These are phyloP conservation scores for Didymella sp. DNA, from an alignment of 2,329 filamentous ascomycete species.

Conservation along the genomic window DNA sequence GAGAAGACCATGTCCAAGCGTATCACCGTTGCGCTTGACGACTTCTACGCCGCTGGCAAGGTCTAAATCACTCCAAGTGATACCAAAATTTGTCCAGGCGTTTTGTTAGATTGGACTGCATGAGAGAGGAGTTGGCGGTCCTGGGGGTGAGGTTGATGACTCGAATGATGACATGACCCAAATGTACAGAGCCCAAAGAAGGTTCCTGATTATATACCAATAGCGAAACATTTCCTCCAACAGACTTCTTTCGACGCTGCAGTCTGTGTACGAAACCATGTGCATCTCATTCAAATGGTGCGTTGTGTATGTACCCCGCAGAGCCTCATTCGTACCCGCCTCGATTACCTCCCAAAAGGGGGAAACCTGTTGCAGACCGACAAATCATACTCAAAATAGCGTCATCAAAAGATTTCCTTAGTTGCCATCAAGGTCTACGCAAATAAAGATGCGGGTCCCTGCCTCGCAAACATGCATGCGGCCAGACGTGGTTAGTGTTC, in stretches of 20 bases:
- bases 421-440: not conserved
- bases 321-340: not conserved
- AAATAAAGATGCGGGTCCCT: not conserved
- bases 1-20: constrained; percentile 91
- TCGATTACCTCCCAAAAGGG: not conserved
- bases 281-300: not conserved
- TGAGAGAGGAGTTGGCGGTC: constrained; percentile 18
- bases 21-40: constrained; percentile 79
- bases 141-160: constrained; percentile 19
- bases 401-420: not conserved
- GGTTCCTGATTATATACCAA: constrained; percentile 20
- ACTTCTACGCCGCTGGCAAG: constrained; percentile 87
- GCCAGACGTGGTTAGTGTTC: constrained; percentile 4
- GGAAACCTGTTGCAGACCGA: not conserved
- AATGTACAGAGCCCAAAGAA: constrained; percentile 18
- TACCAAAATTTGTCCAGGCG: constrained; percentile 21
- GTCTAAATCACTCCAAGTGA: constrained; percentile 60
- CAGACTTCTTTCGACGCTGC: no score
- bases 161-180: constrained; percentile 20
- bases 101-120: constrained; percentile 23
- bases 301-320: no score
- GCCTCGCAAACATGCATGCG: not conserved
- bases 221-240: constrained; percentile 18
- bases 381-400: not conserved
- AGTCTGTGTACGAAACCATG: not conserved